Evolutionary conservation across 495 filamentous ascomycete genomes (phyloP).

Genomic region (Darksidea phi): DNA sequence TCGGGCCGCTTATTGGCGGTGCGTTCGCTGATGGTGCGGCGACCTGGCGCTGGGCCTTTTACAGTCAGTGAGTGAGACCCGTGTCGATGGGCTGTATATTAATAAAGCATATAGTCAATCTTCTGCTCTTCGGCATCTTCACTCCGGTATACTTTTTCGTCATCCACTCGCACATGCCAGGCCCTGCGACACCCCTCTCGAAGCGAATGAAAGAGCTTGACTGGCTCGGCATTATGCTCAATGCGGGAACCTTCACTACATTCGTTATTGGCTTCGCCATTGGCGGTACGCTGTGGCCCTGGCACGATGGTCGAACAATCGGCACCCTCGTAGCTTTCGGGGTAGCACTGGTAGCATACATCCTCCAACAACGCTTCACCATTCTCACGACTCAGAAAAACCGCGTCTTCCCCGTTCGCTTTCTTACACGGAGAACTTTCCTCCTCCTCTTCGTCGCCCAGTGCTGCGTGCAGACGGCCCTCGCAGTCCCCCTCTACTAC

Average conservation of each 20-base stretch:
- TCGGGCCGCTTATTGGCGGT: conserved; percentile 64
- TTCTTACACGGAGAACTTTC: conserved; percentile 14
- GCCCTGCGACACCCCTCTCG: conserved; percentile 40
- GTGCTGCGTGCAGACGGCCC: conserved; percentile 13
- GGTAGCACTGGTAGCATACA: conserved; percentile 19
- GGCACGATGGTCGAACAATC: conserved; percentile 25
- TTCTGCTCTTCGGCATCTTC: conserved; percentile 55
- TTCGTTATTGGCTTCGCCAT: conserved; percentile 32
- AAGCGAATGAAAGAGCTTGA: conserved; percentile 47
- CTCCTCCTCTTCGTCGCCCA: conserved; percentile 28
- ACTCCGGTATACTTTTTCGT: conserved; percentile 59
- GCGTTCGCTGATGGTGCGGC: conserved; percentile 54
- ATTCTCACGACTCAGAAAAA: conserved; percentile 18
- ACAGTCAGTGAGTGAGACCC: no score
- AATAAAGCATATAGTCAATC: no score
- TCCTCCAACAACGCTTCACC: conserved; percentile 21
- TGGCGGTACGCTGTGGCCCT: conserved; percentile 24
- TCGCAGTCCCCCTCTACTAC: conserved; percentile 37
- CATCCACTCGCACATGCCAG: conserved; percentile 53
- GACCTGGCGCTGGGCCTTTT: conserved; percentile 47
- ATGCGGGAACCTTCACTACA: conserved; percentile 13
- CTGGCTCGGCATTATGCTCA: conserved; percentile 41
- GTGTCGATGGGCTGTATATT: no score
- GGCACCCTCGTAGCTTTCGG: conserved; percentile 10
- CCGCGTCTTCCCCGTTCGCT: conserved; percentile 26